Base-by-base conservation (phyloP, 306 rosid genomes). In the Medicago truncatula region DNA sequence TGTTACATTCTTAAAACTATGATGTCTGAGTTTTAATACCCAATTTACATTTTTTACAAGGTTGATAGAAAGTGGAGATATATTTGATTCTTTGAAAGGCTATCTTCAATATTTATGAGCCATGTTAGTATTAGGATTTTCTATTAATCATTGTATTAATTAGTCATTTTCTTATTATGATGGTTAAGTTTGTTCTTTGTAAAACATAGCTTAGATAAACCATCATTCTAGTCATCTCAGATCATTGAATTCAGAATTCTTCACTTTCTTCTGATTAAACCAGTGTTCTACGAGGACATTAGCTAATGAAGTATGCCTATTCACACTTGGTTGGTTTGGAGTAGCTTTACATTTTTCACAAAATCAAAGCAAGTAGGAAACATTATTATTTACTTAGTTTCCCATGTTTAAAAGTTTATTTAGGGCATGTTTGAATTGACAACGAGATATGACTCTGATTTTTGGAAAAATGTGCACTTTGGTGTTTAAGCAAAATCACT, bases 301-400 rank as follows among this genome's bases (percentile, higher is more conserved):
- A 13, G 34, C 2, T 53, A 28, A 9, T 64, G 12, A 54, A 64
- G 46, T 21, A 12, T 39, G 21, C 13, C 36, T 40, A 59, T 61
- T 63, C 9, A 52, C 23, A 70, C 8, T 70, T 60, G 56, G 49
- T 40, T 38, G 5, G 5, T 71, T 53, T 36, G 36, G 52, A 56
- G 20, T 39, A 38, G 38, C 50, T 3, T 16, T 21, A 62, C 5
- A 31, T 3, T 31, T 31, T 31, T 31, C 36, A 4, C 5, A 31
- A 31, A 3, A 31, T 31, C 36, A 31, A 31, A 31, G 5, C 2
- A 31, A 4, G 23, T 17, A 14, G 52, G 53, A 38, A 39, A 11
- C 39, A 63, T 46, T 21, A 14, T 75, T 39, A 50, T 63, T 13
- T 53, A 64, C 67, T 71, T 17, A 12, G 18, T 58, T 58, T 58